Conservation (phyloP, 1,284 basidiomycete genomes). For the Trichosporon sp. region DNA sequence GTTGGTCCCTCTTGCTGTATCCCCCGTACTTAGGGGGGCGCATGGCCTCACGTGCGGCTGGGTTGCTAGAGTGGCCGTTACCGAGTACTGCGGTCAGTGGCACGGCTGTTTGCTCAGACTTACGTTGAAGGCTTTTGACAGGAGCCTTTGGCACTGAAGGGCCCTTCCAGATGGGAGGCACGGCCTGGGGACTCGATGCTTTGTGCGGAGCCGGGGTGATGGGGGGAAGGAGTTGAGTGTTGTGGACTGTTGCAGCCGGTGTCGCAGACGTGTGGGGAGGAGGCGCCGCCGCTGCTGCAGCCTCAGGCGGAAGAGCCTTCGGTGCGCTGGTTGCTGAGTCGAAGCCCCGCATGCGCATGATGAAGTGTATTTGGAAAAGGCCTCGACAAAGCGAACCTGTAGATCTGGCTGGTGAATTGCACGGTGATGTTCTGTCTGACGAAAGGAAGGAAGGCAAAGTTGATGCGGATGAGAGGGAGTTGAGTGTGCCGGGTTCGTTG, state of each 20-base stretch:
- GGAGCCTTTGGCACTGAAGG: not conserved
- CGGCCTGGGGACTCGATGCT: not conserved
- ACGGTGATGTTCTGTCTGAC: too few species aligned
- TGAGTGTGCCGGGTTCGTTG: too few species aligned
- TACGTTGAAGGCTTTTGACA: not conserved
- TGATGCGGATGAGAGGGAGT: too few species aligned
- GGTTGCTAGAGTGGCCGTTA: not conserved
- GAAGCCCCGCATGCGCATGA: slow-evolving; percentile 11
- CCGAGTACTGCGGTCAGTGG: not conserved
- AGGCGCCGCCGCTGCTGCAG: not conserved
- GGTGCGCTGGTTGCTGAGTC: not conserved
- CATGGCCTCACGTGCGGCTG: slow-evolving; percentile 17
- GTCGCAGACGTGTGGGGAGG: too few species aligned
- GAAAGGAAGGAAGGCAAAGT: too few species aligned
- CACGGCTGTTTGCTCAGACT: not conserved
- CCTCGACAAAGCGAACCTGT: not conserved
- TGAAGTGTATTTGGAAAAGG: not conserved
- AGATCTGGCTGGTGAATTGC: not conserved
- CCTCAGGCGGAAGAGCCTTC: not conserved
- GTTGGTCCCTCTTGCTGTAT: slow-evolving; percentile 30
- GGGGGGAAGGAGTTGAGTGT: too few species aligned
- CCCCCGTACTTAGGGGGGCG: slow-evolving; percentile 30
- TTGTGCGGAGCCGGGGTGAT: not conserved
- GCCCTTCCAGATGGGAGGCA: not conserved
- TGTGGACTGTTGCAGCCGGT: too few species aligned